These are phyloP conservation scores for Chlamydomonas reinhardtii DNA, from an alignment of 163 green algal genomes.

Conservation along the genomic window DNA sequence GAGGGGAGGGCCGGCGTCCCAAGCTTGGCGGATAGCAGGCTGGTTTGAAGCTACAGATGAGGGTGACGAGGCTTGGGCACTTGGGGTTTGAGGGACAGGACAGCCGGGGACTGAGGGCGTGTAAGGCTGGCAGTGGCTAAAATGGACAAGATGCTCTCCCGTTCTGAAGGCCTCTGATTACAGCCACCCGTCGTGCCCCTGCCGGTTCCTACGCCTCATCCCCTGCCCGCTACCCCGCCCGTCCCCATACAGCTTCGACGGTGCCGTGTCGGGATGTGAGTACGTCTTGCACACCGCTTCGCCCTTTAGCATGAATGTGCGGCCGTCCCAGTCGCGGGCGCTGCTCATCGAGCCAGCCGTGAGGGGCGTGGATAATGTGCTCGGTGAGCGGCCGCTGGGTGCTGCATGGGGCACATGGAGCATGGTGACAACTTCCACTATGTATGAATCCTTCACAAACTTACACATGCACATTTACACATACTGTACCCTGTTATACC, in stretches of 20 bases:
- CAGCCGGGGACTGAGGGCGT: no score
- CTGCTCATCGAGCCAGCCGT: constrained; percentile 58
- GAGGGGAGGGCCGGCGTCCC: background rate
- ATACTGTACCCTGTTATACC: background rate
- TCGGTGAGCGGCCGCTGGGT: constrained; percentile 13
- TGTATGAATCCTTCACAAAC: no score
- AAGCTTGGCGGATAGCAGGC: no score
- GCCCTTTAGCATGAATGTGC: constrained; percentile 49
- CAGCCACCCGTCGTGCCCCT: no score
- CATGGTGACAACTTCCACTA: no score
- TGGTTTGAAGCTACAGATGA: no score
- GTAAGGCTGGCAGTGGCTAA: no score
- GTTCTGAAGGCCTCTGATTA: no score
- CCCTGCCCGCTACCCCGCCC: no score
- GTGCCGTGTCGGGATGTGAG: constrained; percentile 56
- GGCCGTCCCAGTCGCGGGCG: constrained; percentile 15
- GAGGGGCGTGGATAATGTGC: constrained; percentile 61
- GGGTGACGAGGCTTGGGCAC: no score
- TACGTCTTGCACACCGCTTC: constrained; percentile 64
- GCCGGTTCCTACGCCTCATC: no score
- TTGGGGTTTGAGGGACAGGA: background rate
- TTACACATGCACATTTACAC: background rate
- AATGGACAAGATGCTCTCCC: no score
- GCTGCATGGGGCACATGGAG: background rate
- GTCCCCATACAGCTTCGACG: constrained; percentile 56